Conservation (phyloP, 75 land plant genomes). For the Cryptomeria japonica region DNA sequence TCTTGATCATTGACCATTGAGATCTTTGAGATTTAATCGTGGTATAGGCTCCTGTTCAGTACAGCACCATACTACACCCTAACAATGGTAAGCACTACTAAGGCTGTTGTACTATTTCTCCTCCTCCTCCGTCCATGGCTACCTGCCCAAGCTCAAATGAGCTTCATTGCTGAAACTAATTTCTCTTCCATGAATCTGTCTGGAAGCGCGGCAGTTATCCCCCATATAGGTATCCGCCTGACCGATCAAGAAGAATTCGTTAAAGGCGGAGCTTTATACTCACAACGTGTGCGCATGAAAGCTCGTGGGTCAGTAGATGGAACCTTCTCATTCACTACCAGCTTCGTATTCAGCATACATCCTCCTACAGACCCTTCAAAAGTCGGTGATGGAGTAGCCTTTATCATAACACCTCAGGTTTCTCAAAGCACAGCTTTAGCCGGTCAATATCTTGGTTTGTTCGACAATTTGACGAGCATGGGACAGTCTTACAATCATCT, state of each 20-base stretch:
- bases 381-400: slow-evolving; percentile 27
- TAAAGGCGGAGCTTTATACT: background rate
- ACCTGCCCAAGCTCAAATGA: too few species aligned
- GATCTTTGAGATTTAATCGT: too few species aligned
- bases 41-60: too few species aligned
- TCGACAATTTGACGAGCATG: slow-evolving; percentile 2
- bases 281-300: background rate
- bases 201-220: too few species aligned
- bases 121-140: too few species aligned
- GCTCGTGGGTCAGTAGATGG: background rate
- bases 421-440: background rate
- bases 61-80: too few species aligned
- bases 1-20: too few species aligned
- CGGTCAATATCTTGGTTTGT: slow-evolving; percentile 14
- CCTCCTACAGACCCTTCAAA: background rate
- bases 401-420: slow-evolving; percentile 13
- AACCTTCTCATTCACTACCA: background rate
- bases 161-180: too few species aligned
- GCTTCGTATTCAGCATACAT: background rate
- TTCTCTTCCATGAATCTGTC: too few species aligned
- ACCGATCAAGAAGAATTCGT: background rate
- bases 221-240: background rate
- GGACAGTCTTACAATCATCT: background rate
- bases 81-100: too few species aligned
- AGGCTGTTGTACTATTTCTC: too few species aligned